Percentiles rank a stretch among this genome's conserved stretches.
phyloP scores from a whole-genome alignment of 352 stramenopile genomes.

The Pythium phragmiticola region DNA sequence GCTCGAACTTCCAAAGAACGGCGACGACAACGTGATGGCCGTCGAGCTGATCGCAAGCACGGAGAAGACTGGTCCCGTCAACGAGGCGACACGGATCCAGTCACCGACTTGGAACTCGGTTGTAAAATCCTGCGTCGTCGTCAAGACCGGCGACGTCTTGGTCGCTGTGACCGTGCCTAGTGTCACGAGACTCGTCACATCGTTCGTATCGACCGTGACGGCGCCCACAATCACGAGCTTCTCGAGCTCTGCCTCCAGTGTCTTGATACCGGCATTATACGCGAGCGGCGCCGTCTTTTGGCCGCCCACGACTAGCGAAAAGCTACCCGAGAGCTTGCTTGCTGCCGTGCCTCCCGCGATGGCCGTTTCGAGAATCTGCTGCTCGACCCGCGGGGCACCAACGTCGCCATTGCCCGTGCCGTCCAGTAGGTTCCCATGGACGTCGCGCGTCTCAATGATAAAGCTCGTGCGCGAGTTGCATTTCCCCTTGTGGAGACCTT shows the following conservation, averaged over 20 bases:
- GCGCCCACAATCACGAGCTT: conserved; percentile 77
- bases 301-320: conserved; percentile 69
- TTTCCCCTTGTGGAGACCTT: conserved; percentile 61
- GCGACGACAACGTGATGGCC: conserved; percentile 84
- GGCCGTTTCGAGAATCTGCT: conserved; percentile 91
- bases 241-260: conserved; percentile 78
- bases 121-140: conserved; percentile 56
- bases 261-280: conserved; percentile 78
- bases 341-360: conserved; percentile 32
- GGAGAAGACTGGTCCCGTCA: conserved; percentile 83
- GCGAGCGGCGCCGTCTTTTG: conserved; percentile 54
- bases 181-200: conserved; percentile 64
- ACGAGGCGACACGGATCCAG: conserved; percentile 91
- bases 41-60: conserved; percentile 62
- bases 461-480: conserved; percentile 82
- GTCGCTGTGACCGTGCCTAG: conserved; percentile 63
- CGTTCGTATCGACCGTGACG: conserved; percentile 88
- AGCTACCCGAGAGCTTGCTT: conserved; percentile 60
- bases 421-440: conserved; percentile 89
- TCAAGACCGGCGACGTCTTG: conserved; percentile 76
- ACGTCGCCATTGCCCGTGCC: conserved; percentile 62
- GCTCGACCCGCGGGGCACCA: conserved; percentile 68
- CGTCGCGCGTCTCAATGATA: conserved; percentile 91
- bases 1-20: conserved; percentile 70
- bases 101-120: conserved; percentile 75